phyloP scores from a whole-genome alignment of 352 stramenopile genomes.

The Globisporangium emineosum region DNA sequence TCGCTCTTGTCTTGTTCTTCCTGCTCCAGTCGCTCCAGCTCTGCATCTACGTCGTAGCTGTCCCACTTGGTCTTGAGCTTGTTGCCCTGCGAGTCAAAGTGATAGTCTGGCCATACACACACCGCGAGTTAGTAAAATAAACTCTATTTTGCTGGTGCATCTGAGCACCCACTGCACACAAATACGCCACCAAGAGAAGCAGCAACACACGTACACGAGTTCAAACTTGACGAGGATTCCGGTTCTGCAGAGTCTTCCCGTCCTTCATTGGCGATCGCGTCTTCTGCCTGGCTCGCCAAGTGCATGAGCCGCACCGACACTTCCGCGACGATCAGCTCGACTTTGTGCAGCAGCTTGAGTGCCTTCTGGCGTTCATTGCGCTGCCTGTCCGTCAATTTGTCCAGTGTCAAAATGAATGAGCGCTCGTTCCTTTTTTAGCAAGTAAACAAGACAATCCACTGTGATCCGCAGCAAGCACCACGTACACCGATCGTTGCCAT shows the following conservation, averaged over 20 bases:
- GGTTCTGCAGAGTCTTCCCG: slow-evolving; percentile 24
- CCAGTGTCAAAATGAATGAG: background rate
- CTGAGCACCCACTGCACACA: background rate
- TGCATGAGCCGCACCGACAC: slow-evolving; percentile 64
- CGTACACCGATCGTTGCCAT: slow-evolving; percentile 34
- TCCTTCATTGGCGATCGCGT: slow-evolving; percentile 47
- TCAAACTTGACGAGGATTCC: slow-evolving; percentile 41
- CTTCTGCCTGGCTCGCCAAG: slow-evolving; percentile 61
- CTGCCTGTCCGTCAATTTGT: slow-evolving; percentile 21
- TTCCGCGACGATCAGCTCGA: slow-evolving; percentile 68
- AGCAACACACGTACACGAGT: slow-evolving; percentile 47
- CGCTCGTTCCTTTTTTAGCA: background rate
- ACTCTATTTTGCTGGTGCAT: background rate
- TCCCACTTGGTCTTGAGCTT: slow-evolving; percentile 89
- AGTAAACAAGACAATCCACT: background rate
- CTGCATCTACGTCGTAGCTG: slow-evolving; percentile 72
- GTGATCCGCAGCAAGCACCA: slow-evolving; percentile 2
- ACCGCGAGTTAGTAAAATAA: background rate
- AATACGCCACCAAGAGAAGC: background rate
- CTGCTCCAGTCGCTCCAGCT: slow-evolving; percentile 64
- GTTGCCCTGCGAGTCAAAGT: slow-evolving; percentile 82
- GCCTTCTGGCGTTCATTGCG: slow-evolving; percentile 37
- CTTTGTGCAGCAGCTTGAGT: slow-evolving; percentile 65
- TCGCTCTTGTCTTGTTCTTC: slow-evolving; percentile 28
- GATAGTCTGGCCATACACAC: slow-evolving; percentile 51